Base-by-base conservation (phyloP, 2,329 filamentous ascomycete species). In the Monosporascus cannonballus region DNA sequence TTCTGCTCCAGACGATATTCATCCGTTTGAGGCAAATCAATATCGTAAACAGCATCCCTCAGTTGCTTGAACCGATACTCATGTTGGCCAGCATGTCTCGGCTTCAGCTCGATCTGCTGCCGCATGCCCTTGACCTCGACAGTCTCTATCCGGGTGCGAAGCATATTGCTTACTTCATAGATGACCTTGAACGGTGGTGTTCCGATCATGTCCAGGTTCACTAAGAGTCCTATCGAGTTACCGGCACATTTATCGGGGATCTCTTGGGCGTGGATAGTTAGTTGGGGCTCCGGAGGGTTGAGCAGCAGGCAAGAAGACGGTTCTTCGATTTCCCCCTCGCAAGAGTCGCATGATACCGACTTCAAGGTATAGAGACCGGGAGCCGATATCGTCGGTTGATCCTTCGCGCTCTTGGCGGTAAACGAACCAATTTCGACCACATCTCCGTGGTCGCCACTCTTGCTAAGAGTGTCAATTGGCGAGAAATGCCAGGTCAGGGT, bases 171-270 rank as follows among this genome's bases (percentile, higher is more conserved):
- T 52, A 91, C 79, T 44, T 85, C 85, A 67, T 96, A 99, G 22
- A 78, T 76, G 46, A 99, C 77, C n/a, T 78, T 76, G 71, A 99
- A 99, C 1, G 93, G 93, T 46, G 95, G 93, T 0, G 91, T 96
- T 55, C 94, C 94, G 27, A 93, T 87, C 39, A 99, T 78, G 66
- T 97, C 91, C 48, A 99, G 74, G 64, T 94, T 88, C 42, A 99
- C 89, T 11, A 87, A 83, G 51, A 99, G 79, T 41, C 94, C 94
- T 56, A 99, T 89, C 0, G 94, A 90, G 64, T 91, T 96, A 47
- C 92, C 91, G 37, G 92, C 93, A 68, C 94, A 99, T 67, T 95
- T 96, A 69, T 99, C 94, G 50, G 90, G 88, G 44, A 99, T 91
- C 56, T 91, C 86, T 61, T 96, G 88, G 6, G 84, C 79, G 34